Conservation (phyloP, 805 yeast genomes). For the Hanseniaspora occidentalis region DNA sequence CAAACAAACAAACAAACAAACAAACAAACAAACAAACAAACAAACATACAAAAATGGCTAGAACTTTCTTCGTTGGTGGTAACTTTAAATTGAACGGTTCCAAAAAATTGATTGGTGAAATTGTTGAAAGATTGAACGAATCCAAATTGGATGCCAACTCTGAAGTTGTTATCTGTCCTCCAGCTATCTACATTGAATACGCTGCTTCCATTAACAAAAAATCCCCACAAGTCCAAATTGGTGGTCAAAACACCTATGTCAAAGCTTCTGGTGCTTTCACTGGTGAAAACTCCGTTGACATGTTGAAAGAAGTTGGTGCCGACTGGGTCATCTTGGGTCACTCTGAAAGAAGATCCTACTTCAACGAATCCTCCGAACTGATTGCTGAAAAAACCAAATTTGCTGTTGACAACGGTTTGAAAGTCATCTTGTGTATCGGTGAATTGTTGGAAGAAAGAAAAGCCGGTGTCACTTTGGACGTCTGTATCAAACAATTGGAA, state of each 20-base stretch:
- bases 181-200: slow-evolving; percentile 79
- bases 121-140: slow-evolving; percentile 71
- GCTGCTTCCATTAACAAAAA: slow-evolving; percentile 59
- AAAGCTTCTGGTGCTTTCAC: slow-evolving; percentile 95
- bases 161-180: slow-evolving; percentile 94
- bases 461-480: slow-evolving; percentile 73
- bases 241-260: slow-evolving; percentile 84
- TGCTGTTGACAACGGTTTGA: slow-evolving; percentile 79
- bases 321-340: slow-evolving; percentile 95
- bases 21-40: slow-evolving; percentile 4
- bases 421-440: slow-evolving; percentile 94
- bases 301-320: slow-evolving; percentile 83
- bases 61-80: slow-evolving; percentile 96
- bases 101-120: slow-evolving; percentile 68
- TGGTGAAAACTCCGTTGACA: slow-evolving; percentile 86
- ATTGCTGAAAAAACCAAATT: slow-evolving; percentile 90
- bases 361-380: slow-evolving; percentile 81
- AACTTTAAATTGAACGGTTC: slow-evolving; percentile 99
- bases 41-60: slow-evolving; percentile 38
- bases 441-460: slow-evolving; percentile 94
- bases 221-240: slow-evolving; percentile 55
- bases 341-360: slow-evolving; percentile 94
- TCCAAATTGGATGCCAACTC: slow-evolving; percentile 65
- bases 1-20: background rate
- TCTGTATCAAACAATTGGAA: slow-evolving; percentile 77